Evolutionary conservation across 306 rosid genomes (phyloP).

Genomic region (Bauhinia variegata): DNA sequence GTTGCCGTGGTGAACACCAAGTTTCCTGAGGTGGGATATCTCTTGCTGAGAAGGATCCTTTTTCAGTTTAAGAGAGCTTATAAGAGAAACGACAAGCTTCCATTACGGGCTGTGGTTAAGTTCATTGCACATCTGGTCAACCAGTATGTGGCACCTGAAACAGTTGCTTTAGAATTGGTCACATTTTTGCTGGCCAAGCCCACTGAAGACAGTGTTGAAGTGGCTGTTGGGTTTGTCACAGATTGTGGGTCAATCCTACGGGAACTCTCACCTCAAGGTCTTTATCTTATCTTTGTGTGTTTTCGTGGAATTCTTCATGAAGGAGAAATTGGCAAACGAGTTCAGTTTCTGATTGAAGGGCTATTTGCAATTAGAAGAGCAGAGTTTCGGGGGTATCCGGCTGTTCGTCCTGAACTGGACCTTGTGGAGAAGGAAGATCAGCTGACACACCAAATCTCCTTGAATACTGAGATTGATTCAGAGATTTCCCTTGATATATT

Average conservation of each 20-base stretch:
- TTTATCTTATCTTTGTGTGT: conserved; percentile 94
- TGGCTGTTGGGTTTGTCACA: conserved; percentile 96
- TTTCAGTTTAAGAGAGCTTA: conserved; percentile 92
- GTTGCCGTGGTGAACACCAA: conserved; percentile 93
- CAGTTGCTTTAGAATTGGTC: conserved; percentile 83
- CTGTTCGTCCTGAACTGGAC: conserved; percentile 54
- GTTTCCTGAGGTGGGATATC: conserved; percentile 91
- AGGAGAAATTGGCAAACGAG: conserved; percentile 93
- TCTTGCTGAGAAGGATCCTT: conserved; percentile 81
- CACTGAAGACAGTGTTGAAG: conserved; percentile 94
- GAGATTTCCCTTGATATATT: conserved; percentile 63
- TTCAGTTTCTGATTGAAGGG: conserved; percentile 87
- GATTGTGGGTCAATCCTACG: conserved; percentile 89
- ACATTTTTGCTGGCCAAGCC: conserved; percentile 92
- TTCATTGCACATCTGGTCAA: conserved; percentile 92
- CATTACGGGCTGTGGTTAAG: conserved; percentile 88
- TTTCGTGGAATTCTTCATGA: conserved; percentile 98
- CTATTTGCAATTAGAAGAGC: conserved; percentile 89
- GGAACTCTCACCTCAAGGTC: conserved; percentile 87
- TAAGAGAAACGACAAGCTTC: conserved; percentile 95
- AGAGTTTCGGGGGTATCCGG: conserved; percentile 72
- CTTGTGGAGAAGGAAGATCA: conserved; percentile 61
- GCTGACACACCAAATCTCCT: conserved; percentile 49
- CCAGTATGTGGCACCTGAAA: conserved; percentile 91
- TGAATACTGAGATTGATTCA: conserved; percentile 52